A percentile compares a stretch with the other conserved stretches of the same genome.
Conservation (phyloP, 2,329 filamentous ascomycete genomes). For the Gnomoniopsis sp. region DNA sequence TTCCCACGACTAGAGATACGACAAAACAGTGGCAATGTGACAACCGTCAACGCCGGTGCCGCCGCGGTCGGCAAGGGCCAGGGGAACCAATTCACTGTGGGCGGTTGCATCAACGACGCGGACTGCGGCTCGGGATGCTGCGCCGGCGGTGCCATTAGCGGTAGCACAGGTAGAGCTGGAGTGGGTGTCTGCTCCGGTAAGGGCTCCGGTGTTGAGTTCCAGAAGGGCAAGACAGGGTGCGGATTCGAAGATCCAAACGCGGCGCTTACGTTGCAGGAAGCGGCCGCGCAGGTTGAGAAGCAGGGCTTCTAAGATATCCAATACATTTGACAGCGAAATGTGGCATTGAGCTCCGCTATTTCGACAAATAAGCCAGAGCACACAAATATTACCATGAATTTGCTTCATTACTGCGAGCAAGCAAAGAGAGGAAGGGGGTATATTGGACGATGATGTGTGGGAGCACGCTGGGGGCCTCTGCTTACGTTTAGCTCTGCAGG, state of each 20-base stretch:
- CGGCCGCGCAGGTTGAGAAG: constrained; percentile 28
- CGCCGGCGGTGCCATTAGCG: constrained; percentile 22
- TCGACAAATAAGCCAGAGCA: too few relatives aligned
- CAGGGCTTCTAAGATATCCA: constrained; percentile 25
- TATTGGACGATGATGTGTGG: neutral
- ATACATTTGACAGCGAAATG: neutral
- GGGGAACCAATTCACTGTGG: constrained; percentile 29
- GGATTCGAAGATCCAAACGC: constrained; percentile 30
- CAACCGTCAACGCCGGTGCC: constrained; percentile 28
- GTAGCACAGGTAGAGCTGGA: constrained; percentile 14
- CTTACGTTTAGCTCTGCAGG: too few relatives aligned
- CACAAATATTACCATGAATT: too few relatives aligned
- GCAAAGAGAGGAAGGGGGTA: neutral
- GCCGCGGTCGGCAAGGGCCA: constrained; percentile 26
- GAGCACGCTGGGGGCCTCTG: too few relatives aligned
- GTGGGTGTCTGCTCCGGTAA: constrained; percentile 29
- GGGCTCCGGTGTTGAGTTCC: constrained; percentile 23
- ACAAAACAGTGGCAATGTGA: constrained; percentile 13
- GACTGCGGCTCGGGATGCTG: constrained; percentile 28
- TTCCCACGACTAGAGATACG: neutral
- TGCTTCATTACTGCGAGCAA: neutral
- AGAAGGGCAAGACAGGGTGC: constrained; percentile 31
- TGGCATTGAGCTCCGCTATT: too few relatives aligned
- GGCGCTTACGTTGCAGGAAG: constrained; percentile 24
- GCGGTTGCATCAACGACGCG: constrained; percentile 28